Percentiles rank a stretch among this genome's conserved stretches.
These are phyloP conservation scores for Fusarium abutilonis DNA, from an alignment of 2,329 filamentous ascomycete species.

Conservation along the genomic window DNA sequence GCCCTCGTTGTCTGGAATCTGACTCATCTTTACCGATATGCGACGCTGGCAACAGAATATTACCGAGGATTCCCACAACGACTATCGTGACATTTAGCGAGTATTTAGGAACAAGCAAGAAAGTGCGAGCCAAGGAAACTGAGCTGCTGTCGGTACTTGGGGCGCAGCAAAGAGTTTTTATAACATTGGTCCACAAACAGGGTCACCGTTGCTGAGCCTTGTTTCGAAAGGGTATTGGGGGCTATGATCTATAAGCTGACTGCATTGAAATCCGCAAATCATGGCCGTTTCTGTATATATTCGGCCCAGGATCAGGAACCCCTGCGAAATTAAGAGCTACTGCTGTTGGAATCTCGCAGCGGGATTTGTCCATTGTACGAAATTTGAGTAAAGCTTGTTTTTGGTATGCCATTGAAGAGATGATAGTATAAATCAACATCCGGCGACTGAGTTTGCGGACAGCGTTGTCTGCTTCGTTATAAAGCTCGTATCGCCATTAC, in stretches of 20 bases:
- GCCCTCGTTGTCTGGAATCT: conserved; percentile 29
- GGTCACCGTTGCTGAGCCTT: background rate
- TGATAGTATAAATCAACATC: no score
- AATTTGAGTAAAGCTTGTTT: background rate
- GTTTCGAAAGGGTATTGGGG: conserved; percentile 19
- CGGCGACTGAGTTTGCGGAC: no score
- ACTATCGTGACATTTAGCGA: background rate
- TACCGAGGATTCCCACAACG: background rate
- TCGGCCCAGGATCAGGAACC: background rate
- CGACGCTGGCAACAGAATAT: background rate
- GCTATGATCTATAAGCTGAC: conserved; percentile 33
- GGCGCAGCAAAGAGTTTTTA: conserved; percentile 15
- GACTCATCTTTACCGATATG: conserved; percentile 19
- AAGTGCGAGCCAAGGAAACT: background rate
- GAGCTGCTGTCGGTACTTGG: background rate
- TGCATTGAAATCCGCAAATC: conserved; percentile 26
- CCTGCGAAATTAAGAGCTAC: conserved; percentile 12
- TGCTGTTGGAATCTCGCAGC: background rate
- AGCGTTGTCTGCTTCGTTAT: no score
- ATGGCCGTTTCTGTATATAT: background rate
- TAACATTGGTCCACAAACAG: conserved; percentile 18
- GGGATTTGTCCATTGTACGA: background rate
- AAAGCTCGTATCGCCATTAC: background rate
- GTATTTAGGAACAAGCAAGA: conserved; percentile 2
- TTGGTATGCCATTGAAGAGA: no score